These are phyloP conservation scores for Avena atlantica DNA, from an alignment of 176 grass and related monocot species.

Conservation along the genomic window DNA sequence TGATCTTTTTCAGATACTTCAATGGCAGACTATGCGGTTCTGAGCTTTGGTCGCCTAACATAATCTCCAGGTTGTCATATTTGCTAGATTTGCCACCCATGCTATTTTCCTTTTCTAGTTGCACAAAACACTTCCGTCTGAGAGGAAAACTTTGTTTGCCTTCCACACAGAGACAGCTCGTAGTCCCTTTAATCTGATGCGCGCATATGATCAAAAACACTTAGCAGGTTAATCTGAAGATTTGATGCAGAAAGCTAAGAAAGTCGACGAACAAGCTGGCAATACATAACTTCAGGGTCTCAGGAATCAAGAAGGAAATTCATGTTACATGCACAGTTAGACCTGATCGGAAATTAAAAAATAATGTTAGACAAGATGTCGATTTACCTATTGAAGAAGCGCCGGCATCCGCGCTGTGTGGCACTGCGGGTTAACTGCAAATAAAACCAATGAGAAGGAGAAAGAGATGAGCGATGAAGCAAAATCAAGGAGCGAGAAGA, in stretches of 20 bases:
- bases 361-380: too few relatives aligned
- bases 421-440: background rate
- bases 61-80: background rate
- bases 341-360: background rate
- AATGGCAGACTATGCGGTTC: background rate
- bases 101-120: background rate
- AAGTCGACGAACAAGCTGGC: background rate
- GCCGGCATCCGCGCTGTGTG: too few relatives aligned
- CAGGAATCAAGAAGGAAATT: background rate
- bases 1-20: background rate
- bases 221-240: background rate
- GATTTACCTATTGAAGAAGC: too few relatives aligned
- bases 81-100: background rate
- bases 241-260: background rate
- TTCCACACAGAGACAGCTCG: background rate
- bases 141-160: background rate
- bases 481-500: background rate
- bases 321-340: too few relatives aligned
- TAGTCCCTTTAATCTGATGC: background rate
- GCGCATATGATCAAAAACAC: background rate
- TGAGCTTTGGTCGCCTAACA: background rate
- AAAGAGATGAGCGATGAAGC: background rate
- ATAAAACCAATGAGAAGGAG: background rate
- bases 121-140: background rate
- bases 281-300: background rate